These are phyloP conservation scores for Aspergillus oerlinghausenensis DNA, from an alignment of 2,329 filamentous ascomycete genomes.

Conservation along the genomic window DNA sequence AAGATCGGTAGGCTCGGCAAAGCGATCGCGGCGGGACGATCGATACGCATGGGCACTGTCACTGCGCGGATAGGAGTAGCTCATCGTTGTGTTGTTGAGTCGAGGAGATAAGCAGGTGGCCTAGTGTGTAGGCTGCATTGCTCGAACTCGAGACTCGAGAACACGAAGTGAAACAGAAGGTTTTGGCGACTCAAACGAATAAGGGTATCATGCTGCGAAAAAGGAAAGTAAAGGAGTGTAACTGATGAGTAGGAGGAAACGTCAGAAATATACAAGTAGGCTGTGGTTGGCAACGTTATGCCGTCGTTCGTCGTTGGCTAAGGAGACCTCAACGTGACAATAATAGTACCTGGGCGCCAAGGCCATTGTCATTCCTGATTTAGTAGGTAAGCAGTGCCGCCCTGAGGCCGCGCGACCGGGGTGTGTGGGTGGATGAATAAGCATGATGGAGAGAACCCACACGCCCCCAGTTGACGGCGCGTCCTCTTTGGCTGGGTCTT, in stretches of 20 bases:
- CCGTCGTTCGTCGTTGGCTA: neutral
- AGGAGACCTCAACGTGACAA: neutral
- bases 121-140: constrained; percentile 16
- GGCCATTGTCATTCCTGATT: no score
- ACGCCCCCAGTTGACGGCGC: no score
- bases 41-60: constrained; percentile 23
- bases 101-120: constrained; percentile 9
- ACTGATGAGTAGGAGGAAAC: neutral
- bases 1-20: constrained; percentile 9
- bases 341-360: neutral
- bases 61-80: constrained; percentile 29
- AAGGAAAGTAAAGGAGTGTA: neutral
- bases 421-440: no score
- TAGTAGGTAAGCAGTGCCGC: no score
- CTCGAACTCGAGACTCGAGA: constrained; percentile 12
- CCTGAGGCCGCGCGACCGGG: no score
- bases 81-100: constrained; percentile 25
- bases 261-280: neutral
- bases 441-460: no score
- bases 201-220: neutral
- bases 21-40: constrained; percentile 16
- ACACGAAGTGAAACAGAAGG: neutral
- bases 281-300: neutral
- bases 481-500: no score
- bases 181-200: neutral